Percentiles rank a stretch among this genome's conserved stretches.
Evolutionary conservation across 139 green algal genomes (phyloP).

Genomic region (Chlorella sp.): DNA sequence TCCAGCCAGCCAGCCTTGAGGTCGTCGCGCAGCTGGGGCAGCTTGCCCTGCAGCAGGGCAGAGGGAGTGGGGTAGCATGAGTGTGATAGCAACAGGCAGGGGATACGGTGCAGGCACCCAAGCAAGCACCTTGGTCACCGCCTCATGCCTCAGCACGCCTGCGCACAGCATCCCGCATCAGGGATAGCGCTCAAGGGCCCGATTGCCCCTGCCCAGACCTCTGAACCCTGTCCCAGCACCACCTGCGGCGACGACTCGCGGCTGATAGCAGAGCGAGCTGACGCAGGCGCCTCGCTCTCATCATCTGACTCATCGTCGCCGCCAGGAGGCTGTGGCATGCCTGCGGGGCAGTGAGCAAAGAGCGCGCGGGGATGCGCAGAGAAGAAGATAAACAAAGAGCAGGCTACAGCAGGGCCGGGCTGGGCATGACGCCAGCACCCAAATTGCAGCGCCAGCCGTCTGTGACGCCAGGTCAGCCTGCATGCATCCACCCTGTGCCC

Average conservation of each 20-base stretch:
- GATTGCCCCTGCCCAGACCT: neutral
- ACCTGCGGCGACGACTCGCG: constrained; percentile 29
- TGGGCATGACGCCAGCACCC: too few species aligned
- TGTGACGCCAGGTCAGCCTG: too few species aligned
- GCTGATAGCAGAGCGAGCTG: constrained; percentile 28
- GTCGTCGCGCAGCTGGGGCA: constrained; percentile 26
- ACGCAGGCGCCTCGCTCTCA: constrained; percentile 14
- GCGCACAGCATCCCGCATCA: neutral
- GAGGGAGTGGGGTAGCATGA: neutral
- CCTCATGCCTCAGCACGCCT: neutral
- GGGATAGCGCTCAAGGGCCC: neutral
- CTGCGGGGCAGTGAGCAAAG: neutral
- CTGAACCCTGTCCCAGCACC: neutral
- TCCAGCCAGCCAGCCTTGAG: constrained; percentile 67
- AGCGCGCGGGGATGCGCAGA: neutral
- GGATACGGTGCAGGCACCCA: neutral
- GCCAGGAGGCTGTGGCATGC: constrained; percentile 5
- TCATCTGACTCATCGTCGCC: constrained; percentile 39
- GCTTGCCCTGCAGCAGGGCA: constrained; percentile 13
- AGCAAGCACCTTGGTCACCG: neutral
- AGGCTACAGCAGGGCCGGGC: neutral
- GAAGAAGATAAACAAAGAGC: neutral
- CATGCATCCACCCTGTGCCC: too few species aligned
- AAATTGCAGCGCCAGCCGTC: too few species aligned
- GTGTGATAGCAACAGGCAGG: too few species aligned